phyloP scores from a whole-genome alignment of 2,329 filamentous ascomycete genomes.

The Pyrenochaeta sp. region DNA sequence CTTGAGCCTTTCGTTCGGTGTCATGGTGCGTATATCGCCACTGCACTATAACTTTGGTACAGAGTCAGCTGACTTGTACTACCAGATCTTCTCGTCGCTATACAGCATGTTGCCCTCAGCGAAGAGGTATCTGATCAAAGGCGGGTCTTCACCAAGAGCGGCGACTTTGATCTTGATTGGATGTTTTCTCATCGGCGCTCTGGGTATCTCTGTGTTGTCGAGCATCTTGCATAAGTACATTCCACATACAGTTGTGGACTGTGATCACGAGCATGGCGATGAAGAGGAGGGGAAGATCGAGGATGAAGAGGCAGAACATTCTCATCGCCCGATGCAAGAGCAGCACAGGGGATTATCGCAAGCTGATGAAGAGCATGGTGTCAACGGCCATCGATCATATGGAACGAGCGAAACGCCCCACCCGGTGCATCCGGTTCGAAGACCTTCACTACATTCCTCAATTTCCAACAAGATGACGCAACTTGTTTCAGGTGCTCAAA shows the following conservation, averaged over 20 bases:
- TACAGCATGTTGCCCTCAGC: constrained; percentile 93
- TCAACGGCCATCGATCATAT: constrained; percentile 22
- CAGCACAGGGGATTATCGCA: constrained; percentile 19
- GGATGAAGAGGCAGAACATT: constrained; percentile 24
- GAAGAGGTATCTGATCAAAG: constrained; percentile 75
- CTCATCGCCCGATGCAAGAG: constrained; percentile 31
- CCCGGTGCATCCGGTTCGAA: constrained; percentile 15
- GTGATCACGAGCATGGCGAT: constrained; percentile 75
- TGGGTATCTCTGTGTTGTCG: constrained; percentile 78
- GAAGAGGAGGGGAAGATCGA: constrained; percentile 48
- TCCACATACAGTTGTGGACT: constrained; percentile 81
- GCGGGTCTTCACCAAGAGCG: constrained; percentile 69
- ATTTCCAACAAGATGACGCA: constrained; percentile 56
- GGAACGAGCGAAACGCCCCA: constrained; percentile 22
- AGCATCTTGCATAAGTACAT: constrained; percentile 75
- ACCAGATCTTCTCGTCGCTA: constrained; percentile 85
- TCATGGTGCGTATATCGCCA: constrained; percentile 73
- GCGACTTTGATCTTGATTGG: constrained; percentile 74
- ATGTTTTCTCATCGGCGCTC: constrained; percentile 74
- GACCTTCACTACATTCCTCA: constrained; percentile 52
- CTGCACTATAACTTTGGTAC: not conserved
- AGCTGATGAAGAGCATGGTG: constrained; percentile 16
- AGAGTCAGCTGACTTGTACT: constrained; percentile 16
- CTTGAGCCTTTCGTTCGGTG: constrained; percentile 90
- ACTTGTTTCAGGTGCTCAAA: constrained; percentile 55